Percentiles rank a stretch among this genome's conserved stretches.
Conservation (phyloP, 2,329 filamentous ascomycete species). For the Aureobasidium sp. region DNA sequence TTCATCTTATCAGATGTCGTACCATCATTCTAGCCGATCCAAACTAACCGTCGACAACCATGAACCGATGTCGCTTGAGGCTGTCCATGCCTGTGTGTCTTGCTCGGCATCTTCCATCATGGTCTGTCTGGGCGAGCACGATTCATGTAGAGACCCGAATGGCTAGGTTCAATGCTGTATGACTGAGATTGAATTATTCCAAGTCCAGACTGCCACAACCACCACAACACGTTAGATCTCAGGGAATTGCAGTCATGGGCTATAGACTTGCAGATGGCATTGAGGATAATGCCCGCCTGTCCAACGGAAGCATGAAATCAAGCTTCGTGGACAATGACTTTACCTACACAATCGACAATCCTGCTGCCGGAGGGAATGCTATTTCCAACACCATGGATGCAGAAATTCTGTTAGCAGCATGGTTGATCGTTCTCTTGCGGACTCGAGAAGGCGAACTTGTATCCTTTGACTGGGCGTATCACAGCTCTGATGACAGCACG, state of each 20-base stretch:
- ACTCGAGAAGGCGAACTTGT: constrained; percentile 35
- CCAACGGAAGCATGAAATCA: too few relatives aligned
- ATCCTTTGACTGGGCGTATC: constrained; percentile 37
- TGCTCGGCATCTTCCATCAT: constrained; percentile 1
- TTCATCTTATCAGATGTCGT: constrained; percentile 17
- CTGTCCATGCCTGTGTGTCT: not conserved
- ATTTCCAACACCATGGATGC: too few relatives aligned
- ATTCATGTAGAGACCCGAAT: not conserved
- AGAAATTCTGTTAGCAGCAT: constrained; percentile 38
- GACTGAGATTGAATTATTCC: not conserved
- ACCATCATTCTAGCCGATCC: not conserved
- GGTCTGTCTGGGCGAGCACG: not conserved
- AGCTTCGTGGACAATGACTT: too few relatives aligned
- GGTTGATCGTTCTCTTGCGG: constrained; percentile 40
- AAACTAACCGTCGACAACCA: not conserved
- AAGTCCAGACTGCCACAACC: not conserved
- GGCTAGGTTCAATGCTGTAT: too few relatives aligned
- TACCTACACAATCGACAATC: too few relatives aligned
- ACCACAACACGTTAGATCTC: not conserved
- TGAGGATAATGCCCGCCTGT: too few relatives aligned
- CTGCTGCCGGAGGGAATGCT: too few relatives aligned
- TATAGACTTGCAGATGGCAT: not conserved
- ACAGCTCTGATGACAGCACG: too few relatives aligned
- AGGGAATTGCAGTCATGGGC: not conserved
- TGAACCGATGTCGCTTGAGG: constrained; percentile 4